phyloP scores from a whole-genome alignment of 2,329 filamentous ascomycete species.

The Zasmidium angulare region DNA sequence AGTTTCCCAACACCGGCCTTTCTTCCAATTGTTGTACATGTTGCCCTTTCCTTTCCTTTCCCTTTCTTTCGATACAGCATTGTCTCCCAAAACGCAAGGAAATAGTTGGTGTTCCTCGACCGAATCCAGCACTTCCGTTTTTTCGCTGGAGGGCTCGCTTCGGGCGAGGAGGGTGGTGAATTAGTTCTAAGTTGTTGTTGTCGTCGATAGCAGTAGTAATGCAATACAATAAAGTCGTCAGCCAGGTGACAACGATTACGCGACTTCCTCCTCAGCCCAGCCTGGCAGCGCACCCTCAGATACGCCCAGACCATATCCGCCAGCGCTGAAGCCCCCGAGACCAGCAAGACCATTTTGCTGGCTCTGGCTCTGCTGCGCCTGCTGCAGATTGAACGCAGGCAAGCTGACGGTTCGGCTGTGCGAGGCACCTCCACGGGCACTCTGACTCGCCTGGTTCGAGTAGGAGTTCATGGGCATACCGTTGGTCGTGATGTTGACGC shows the following conservation, averaged over 20 bases:
- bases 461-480: slow-evolving; percentile 19
- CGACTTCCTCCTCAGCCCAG: slow-evolving; percentile 64
- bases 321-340: slow-evolving; percentile 55
- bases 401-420: slow-evolving; percentile 86
- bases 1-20: no score
- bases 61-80: no score
- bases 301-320: slow-evolving; percentile 59
- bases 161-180: not conserved
- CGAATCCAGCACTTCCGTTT: no score
- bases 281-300: slow-evolving; percentile 59
- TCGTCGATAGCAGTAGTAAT: slow-evolving; percentile 22
- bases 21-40: no score
- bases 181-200: slow-evolving; percentile 5
- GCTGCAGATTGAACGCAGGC: slow-evolving; percentile 65
- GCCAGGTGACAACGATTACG: slow-evolving; percentile 11
- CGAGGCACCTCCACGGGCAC: slow-evolving; percentile 37
- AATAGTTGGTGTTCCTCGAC: no score
- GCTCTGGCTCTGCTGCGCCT: slow-evolving; percentile 43
- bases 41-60: no score
- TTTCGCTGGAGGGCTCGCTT: not conserved
- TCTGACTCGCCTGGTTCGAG: slow-evolving; percentile 51
- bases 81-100: no score
- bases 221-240: slow-evolving; percentile 15
- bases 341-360: slow-evolving; percentile 58
- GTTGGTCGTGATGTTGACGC: slow-evolving; percentile 46